phyloP scores from a whole-genome alignment of 2,329 filamentous ascomycete species.

The Lachnellula arida region DNA sequence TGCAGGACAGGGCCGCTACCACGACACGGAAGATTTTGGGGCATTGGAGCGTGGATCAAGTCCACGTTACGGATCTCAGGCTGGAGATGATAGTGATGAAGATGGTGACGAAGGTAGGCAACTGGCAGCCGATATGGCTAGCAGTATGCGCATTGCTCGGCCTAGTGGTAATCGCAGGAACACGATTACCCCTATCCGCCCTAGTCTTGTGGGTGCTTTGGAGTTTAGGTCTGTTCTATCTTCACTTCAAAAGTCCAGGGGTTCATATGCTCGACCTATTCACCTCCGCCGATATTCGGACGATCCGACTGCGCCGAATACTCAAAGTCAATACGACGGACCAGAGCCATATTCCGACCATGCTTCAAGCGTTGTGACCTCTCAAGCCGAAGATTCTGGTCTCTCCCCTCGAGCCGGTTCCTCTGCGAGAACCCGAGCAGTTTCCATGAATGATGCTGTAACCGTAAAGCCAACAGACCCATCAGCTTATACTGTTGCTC shows the following conservation, averaged over 20 bases:
- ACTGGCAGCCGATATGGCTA: slow-evolving; percentile 77
- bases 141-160: slow-evolving; percentile 85
- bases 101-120: slow-evolving; percentile 56
- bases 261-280: slow-evolving; percentile 66
- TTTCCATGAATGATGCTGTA: slow-evolving; percentile 30
- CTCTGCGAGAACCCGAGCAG: slow-evolving; percentile 24
- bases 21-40: slow-evolving; percentile 28
- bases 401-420: slow-evolving; percentile 12
- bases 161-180: slow-evolving; percentile 61
- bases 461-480: slow-evolving; percentile 14
- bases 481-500: slow-evolving; percentile 24
- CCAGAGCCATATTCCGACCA: slow-evolving; percentile 32
- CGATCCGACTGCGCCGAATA: slow-evolving; percentile 34
- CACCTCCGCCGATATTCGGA: slow-evolving; percentile 66
- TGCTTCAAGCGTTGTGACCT: slow-evolving; percentile 36
- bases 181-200: slow-evolving; percentile 80
- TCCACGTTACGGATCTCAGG: slow-evolving; percentile 40
- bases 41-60: slow-evolving; percentile 28
- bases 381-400: slow-evolving; percentile 32
- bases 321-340: slow-evolving; percentile 32
- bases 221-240: slow-evolving; percentile 90
- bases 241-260: slow-evolving; percentile 78
- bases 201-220: slow-evolving; percentile 86
- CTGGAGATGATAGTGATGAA: slow-evolving; percentile 39
- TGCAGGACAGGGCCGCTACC: slow-evolving; percentile 30